A percentile compares a stretch with the other conserved stretches of the same genome.
These are phyloP conservation scores for Talaromyces sp. DNA, from an alignment of 2,329 filamentous ascomycete species.

Conservation along the genomic window DNA sequence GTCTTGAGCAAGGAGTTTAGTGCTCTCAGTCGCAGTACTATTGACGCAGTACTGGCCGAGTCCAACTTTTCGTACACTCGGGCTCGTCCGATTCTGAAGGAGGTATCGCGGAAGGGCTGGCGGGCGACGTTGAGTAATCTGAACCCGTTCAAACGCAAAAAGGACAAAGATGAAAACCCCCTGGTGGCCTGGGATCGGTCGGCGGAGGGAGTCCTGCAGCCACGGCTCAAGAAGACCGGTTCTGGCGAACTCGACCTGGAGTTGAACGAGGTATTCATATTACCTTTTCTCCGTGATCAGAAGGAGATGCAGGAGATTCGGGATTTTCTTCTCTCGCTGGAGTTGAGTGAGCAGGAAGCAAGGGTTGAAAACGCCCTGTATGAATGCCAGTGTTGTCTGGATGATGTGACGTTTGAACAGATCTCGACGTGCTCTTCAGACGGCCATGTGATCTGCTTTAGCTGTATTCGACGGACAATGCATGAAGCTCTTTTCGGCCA, in stretches of 20 bases:
- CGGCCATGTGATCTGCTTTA: slow-evolving; percentile 51
- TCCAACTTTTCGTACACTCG: slow-evolving; percentile 43
- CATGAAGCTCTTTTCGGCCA: slow-evolving; percentile 91
- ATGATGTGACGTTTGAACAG: slow-evolving; percentile 45
- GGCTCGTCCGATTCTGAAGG: slow-evolving; percentile 40
- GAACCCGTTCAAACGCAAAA: slow-evolving; percentile 38
- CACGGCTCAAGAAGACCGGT: slow-evolving; percentile 36
- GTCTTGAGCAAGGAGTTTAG: slow-evolving; percentile 41
- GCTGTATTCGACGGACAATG: slow-evolving; percentile 75
- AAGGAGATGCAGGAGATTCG: slow-evolving; percentile 31
- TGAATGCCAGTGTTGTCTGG: slow-evolving; percentile 47
- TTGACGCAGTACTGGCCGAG: slow-evolving; percentile 46
- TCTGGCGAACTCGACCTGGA: slow-evolving; percentile 42
- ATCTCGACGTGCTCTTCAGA: slow-evolving; percentile 41
- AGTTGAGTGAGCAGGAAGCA: slow-evolving; percentile 42
- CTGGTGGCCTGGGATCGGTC: slow-evolving; percentile 35
- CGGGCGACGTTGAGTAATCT: slow-evolving; percentile 40
- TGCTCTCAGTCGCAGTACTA: slow-evolving; percentile 37
- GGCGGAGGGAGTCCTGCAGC: slow-evolving; percentile 26
- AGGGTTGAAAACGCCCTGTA: slow-evolving; percentile 37
- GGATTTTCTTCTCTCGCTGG: slow-evolving; percentile 37
- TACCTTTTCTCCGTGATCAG: slow-evolving; percentile 31
- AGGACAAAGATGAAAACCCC: slow-evolving; percentile 36
- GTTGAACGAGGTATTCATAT: slow-evolving; percentile 32
- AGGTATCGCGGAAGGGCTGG: slow-evolving; percentile 42